Conservation (phyloP, 1,284 basidiomycete species). For the Tremellales sp. region DNA sequence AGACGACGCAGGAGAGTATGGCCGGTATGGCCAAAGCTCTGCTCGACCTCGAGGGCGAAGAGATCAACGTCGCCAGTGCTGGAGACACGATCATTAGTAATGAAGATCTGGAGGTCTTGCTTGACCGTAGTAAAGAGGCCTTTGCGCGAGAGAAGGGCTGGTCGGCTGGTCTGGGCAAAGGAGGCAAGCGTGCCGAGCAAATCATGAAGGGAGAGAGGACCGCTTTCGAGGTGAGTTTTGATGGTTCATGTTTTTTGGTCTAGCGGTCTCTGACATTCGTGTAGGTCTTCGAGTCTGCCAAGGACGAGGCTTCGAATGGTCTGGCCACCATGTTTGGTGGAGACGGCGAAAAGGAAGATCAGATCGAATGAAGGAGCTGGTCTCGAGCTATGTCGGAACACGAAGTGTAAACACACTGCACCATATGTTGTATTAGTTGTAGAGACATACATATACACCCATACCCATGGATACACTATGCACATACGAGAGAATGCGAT, state of each 20-base stretch:
- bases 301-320: constrained; percentile 65
- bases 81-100: constrained; percentile 74
- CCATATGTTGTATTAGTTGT: too few relatives aligned
- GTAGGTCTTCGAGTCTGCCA: constrained; percentile 71
- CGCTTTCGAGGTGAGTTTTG: constrained; percentile 60
- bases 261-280: constrained; percentile 46
- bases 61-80: constrained; percentile 78
- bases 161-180: constrained; percentile 48
- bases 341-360: constrained; percentile 33
- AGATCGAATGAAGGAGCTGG: too few relatives aligned
- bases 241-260: background rate
- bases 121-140: constrained; percentile 77
- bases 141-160: constrained; percentile 77
- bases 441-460: background rate
- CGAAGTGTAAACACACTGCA: too few relatives aligned
- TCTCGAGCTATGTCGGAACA: too few relatives aligned
- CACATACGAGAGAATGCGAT: too few relatives aligned
- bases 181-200: constrained; percentile 39
- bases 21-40: constrained; percentile 78
- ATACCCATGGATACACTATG: background rate
- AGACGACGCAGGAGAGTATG: constrained; percentile 57
- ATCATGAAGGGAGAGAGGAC: constrained; percentile 50
- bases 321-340: constrained; percentile 60
- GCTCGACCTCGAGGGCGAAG: constrained; percentile 76
- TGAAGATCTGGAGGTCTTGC: constrained; percentile 68